These are phyloP conservation scores for Gnomoniopsis sp. DNA, from an alignment of 2,329 filamentous ascomycete species.

Conservation along the genomic window DNA sequence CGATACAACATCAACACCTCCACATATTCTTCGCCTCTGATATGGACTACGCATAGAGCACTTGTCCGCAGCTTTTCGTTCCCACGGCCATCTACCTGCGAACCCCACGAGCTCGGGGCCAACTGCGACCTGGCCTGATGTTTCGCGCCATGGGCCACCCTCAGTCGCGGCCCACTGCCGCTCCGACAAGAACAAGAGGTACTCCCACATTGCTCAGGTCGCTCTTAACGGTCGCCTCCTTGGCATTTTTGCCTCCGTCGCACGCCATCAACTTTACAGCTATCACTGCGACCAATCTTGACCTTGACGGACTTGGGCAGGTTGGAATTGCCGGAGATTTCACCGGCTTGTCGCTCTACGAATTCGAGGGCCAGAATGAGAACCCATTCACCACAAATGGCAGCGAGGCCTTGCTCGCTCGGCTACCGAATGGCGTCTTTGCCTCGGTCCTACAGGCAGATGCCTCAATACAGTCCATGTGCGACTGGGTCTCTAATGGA, in stretches of 20 bases:
- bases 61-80: not conserved
- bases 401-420: conserved; percentile 74
- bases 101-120: not conserved
- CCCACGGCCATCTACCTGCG: not conserved
- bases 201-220: conserved; percentile 21
- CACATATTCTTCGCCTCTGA: not conserved
- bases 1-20: not conserved
- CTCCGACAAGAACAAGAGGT: conserved; percentile 29
- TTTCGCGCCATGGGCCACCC: conserved; percentile 45
- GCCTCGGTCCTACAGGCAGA: conserved; percentile 72
- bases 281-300: conserved; percentile 68
- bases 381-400: conserved; percentile 67
- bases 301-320: conserved; percentile 73
- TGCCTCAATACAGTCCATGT: conserved; percentile 85
- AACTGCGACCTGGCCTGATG: conserved; percentile 9
- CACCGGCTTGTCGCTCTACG: conserved; percentile 83
- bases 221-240: conserved; percentile 31
- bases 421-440: conserved; percentile 83
- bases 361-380: conserved; percentile 78
- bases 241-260: conserved; percentile 37
- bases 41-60: conserved; percentile 16
- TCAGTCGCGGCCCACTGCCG: conserved; percentile 38
- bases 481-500: conserved; percentile 69
- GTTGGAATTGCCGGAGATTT: conserved; percentile 88
- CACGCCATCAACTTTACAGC: conserved; percentile 56